Base-by-base conservation (phyloP, 129 eudicot genomes). In the Rutidosis leptorrhynchoides region DNA sequence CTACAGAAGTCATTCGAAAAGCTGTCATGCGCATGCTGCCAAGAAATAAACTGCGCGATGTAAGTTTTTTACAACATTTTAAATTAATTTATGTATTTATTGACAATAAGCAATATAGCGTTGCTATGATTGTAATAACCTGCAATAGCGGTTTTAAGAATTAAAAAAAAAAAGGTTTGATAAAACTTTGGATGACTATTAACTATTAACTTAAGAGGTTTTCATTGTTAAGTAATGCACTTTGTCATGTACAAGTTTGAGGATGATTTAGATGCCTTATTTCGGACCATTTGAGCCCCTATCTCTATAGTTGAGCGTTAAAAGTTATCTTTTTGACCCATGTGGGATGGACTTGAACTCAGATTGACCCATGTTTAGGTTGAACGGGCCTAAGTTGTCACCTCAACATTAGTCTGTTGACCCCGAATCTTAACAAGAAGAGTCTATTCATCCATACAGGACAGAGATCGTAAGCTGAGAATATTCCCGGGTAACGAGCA, bases 1-100 rank as follows among this genome's bases (percentile, higher is more conserved):
- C 97, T 62, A 90, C 96, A n/a, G 97, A 87, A 83, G 97, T 91
- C 60, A 91, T 91, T 53, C 87, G 97, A 17, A 91, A 91, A 85
- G 97, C 97, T 81, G 94, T 91, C 27, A 20, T 87, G 59, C 93
- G 97, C 40, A 91, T 91, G 97, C 94, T 91, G 45, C 97, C 97
- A 19, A 75, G 97, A 70, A 91, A 91, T 74, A 91, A 91, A 77
- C 68, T 91, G 49, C 96, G 97, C 25, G 97, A 91, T 80, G 97
- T 91, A 68, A 87, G 97, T 82, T 10, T 20, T 23, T 70, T 6
- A 20, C 40, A 2, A 43, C 4, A 8, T 17, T 58, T 16, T 30
- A 17, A 46, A 16, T 12, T 12, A 45, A 65, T 43, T 11, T n/a
- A 66, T 3, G 21, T 66, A 51, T 19, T 6, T n/a, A 17, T 19